Evolutionary conservation across 2,329 filamentous ascomycete species (phyloP), one percentile per base, ranked within the genome.

Genomic region (Pezicula neosporulosa): DNA sequence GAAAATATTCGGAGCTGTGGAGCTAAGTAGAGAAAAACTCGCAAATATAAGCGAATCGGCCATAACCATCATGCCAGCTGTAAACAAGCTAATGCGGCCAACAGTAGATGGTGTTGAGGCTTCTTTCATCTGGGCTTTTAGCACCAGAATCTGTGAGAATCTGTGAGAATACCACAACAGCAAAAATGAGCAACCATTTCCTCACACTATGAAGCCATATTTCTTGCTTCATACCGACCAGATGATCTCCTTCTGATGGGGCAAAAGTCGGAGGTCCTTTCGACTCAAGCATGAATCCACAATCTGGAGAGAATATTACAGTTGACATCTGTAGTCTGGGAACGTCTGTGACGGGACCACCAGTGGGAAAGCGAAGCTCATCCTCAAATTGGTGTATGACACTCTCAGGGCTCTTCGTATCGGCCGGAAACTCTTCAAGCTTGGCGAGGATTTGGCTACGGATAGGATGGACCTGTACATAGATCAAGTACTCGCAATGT

Each of bases 401-500:
- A 43, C 70, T 48, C 19, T 52, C 43, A n/a, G 49, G 37, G 64
- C 47, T 19, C 15, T 24, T 27, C n/a, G 28, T 16, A 43, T 47
- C 38, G 13, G 13, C 18, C n/a, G 42, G 42, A 21, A 44, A 44
- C 6, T 44, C 43, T 9, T 53, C 36, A 10, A 51, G 36, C 16
- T 43, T 43, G 13, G 35, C 37, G 30, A 41, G 33, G 36, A 35
- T n/a, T 35, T 44, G 42, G 9, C 24, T 6, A 27, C 42, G 48
- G 35, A 63, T 30, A 24, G 63, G 51, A 55, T 87, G 78, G 38
- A 93, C 77, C 66, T 97, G 94, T 28, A 93, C 74, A 68, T 92
- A 97, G 49, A 96, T 73, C 46, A 99, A 74, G 63, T 90, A 90
- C 69, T 99, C 94, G 76, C 94, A 99, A 60, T 89, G 87, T 0